Evolutionary conservation across 2,329 filamentous ascomycete genomes (phyloP), one percentile per base, ranked within the genome.

Genomic region (Rutstroemia sp.): DNA sequence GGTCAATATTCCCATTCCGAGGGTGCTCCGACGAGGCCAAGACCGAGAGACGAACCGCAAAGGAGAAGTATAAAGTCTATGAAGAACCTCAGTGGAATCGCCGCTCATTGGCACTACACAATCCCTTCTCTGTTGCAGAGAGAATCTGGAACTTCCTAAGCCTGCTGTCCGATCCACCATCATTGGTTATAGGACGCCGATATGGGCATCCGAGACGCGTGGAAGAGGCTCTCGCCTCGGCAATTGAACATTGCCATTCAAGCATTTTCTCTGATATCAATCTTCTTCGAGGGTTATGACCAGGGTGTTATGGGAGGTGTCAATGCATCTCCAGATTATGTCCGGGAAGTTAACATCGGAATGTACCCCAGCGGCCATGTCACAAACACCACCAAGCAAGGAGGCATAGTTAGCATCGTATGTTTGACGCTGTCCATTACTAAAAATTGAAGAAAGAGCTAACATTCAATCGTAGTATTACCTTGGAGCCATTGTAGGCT

Each of bases 241-340:
- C 38, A 51, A 40, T 19, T 56, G 8, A 34, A 23, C 27, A n/a
- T 45, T 14, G 21, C 27, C 19, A 51, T 56, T 19, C 48, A 51
- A 34, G 21, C 27, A 17, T 47, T 51, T 39, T 50, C 38, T 12
- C 39, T 51, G 5, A 65, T 70, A 27, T 56, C 63, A 7, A 67
- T 69, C 45, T 69, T 74, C 62, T 74, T 73, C 60, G 67, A 71
- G 70, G 77, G 78, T 19, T 81, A 79, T 67, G 76, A 80, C 57
- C 78, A 80, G 61, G 77, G 77, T 51, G 76, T 80, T n/a, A 75
- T 78, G 72, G 76, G 77, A 49, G 74, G 74, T 42, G 75, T 80
- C 49, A 79, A 77, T 57, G 65, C 65, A 8, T 70, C 73, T 12
- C 72, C 72, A 1, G 64, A 68, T 49, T 76, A 73, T 63, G 70